Conservation (phyloP, 768 basidiomycete genomes). For the Lactarius akahatsu region DNA sequence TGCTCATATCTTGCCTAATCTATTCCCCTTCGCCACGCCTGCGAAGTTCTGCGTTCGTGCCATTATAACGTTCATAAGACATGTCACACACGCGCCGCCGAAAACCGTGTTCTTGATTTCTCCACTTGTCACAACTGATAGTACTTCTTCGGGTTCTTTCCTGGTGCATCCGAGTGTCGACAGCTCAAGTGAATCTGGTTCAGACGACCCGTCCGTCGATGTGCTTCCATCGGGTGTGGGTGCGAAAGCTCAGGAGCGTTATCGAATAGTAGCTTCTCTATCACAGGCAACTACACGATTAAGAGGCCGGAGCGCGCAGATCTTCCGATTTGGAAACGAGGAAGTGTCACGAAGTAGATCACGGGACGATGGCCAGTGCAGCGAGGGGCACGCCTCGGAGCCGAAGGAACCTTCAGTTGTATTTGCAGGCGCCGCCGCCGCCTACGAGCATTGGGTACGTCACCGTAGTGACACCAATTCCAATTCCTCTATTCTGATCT, state of each 20-base stretch:
- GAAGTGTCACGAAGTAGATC: not conserved
- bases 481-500: not conserved
- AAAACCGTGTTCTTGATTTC: not conserved
- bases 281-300: not conserved
- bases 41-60: slow-evolving; percentile 78
- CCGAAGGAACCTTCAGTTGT: not conserved
- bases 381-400: not conserved
- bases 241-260: not conserved
- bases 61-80: slow-evolving; percentile 68
- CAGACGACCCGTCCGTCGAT: not conserved
- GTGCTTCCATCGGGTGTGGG: no score
- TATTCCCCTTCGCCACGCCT: slow-evolving; percentile 73
- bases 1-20: slow-evolving; percentile 68
- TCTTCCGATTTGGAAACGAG: not conserved
- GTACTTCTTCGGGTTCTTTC: not conserved
- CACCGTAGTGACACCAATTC: not conserved
- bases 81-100: slow-evolving; percentile 53
- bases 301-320: not conserved
- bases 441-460: not conserved
- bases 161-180: not conserved
- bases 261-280: not conserved
- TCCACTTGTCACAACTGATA: not conserved
- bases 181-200: not conserved
- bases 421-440: not conserved
- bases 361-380: not conserved